Percentiles rank a stretch among this genome's conserved stretches.
Conservation (phyloP, 345 rosid genomes). For the Bruguiera parviflora region DNA sequence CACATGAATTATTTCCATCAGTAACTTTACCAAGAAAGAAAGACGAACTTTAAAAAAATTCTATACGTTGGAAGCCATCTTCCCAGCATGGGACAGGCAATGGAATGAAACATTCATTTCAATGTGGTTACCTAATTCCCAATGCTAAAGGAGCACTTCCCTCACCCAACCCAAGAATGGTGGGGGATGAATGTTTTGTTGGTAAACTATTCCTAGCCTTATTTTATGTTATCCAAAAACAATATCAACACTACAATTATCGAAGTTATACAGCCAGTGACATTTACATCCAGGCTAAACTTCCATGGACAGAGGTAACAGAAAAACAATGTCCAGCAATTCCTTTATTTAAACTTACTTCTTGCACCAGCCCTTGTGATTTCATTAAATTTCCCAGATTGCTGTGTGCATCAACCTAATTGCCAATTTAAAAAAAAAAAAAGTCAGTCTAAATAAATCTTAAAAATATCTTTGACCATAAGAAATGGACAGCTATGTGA, state of each 20-base stretch:
- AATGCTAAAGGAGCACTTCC: constrained; percentile 11
- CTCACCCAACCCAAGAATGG: neutral
- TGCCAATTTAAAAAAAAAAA: constrained; percentile 13
- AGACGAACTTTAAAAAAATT: constrained; percentile 15
- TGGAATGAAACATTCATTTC: constrained; percentile 17
- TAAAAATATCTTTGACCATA: neutral
- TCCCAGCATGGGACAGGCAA: constrained; percentile 26
- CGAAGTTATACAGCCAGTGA: constrained; percentile 16
- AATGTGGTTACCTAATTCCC: constrained; percentile 6
- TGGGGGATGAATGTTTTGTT: constrained; percentile 11
- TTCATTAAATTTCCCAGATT: constrained; percentile 93
- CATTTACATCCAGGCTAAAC: constrained; percentile 4
- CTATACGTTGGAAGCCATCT: constrained; percentile 23
- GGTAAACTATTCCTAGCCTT: constrained; percentile 8
- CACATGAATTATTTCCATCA: constrained; percentile 59
- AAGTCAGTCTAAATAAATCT: neutral
- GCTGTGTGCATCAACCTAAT: constrained; percentile 95
- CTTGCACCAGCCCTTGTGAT: constrained; percentile 89
- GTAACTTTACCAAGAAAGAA: constrained; percentile 50
- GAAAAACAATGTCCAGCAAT: neutral
- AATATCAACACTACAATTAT: constrained; percentile 7
- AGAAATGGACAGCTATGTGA: neutral
- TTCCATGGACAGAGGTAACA: neutral
- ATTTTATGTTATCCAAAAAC: constrained; percentile 4
- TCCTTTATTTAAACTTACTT: constrained; percentile 51